These are phyloP conservation scores for Podaxis sp. DNA, from an alignment of 768 basidiomycete genomes.

Conservation along the genomic window DNA sequence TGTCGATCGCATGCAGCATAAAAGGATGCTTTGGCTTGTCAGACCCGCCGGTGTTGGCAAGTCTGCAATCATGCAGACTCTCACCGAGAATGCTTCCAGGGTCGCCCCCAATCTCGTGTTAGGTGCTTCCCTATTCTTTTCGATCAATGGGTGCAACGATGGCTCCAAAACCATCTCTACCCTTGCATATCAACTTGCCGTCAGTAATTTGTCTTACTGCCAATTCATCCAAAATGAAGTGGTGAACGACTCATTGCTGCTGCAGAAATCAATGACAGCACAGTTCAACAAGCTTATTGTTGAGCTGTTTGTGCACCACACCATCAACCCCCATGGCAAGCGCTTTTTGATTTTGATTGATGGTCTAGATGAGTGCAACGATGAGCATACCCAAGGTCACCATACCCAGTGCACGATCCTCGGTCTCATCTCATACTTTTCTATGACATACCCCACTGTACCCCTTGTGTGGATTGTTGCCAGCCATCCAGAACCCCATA, in stretches of 20 bases:
- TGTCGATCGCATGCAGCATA: not conserved
- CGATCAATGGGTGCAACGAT: not conserved
- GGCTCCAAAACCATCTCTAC: conserved; percentile 5
- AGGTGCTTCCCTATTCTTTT: not conserved
- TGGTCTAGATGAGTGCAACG: conserved; percentile 1
- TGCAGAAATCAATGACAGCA: conserved; percentile 3
- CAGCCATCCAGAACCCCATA: not conserved
- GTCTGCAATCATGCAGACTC: not conserved
- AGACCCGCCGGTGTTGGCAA: not conserved
- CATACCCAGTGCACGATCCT: not conserved
- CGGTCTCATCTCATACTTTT: not conserved
- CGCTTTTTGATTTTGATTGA: not conserved
- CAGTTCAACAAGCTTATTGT: conserved; percentile 18
- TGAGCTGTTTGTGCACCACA: conserved; percentile 9
- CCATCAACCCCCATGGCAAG: not conserved
- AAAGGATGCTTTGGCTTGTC: not conserved
- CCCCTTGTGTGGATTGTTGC: conserved; percentile 1
- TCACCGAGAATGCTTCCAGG: not conserved
- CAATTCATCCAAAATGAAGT: conserved; percentile 8
- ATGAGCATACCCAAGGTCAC: too few relatives aligned
- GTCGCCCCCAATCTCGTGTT: not conserved
- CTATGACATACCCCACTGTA: not conserved
- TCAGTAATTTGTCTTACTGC: not conserved
- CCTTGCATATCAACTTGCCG: conserved; percentile 22
- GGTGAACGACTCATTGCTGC: conserved; percentile 3